These are phyloP conservation scores for Rhizopus stolonifer DNA, from an alignment of 371 early-diverging fungal species.

Conservation along the genomic window DNA sequence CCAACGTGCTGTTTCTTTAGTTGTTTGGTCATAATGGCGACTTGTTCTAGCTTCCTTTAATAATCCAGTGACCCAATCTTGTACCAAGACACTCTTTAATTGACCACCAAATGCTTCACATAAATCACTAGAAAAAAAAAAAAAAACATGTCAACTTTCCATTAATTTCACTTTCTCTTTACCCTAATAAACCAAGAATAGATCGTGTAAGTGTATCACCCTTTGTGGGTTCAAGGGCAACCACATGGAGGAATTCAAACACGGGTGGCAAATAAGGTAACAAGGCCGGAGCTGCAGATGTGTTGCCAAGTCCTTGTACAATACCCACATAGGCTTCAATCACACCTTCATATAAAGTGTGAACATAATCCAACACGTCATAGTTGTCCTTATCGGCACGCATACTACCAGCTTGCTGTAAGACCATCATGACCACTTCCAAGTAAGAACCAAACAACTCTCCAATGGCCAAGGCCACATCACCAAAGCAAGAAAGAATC, in stretches of 20 bases:
- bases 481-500: conserved; percentile 95
- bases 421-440: conserved; percentile 79
- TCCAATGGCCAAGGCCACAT: conserved; percentile 95
- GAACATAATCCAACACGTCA: conserved; percentile 83
- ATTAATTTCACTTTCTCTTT: conserved; percentile 2
- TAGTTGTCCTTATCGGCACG: conserved; percentile 65
- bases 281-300: conserved; percentile 55
- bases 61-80: conserved; percentile 63
- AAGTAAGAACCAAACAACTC: conserved; percentile 83
- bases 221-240: conserved; percentile 60
- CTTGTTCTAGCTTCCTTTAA: conserved; percentile 77
- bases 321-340: conserved; percentile 96
- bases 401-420: conserved; percentile 78
- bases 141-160: too few species aligned
- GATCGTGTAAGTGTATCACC: conserved; percentile 66
- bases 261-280: conserved; percentile 63
- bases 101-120: conserved; percentile 79
- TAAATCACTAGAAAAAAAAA: conserved; percentile 52
- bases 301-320: conserved; percentile 84
- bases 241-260: conserved; percentile 72
- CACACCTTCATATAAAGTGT: conserved; percentile 82
- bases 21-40: conserved; percentile 55
- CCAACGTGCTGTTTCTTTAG: conserved; percentile 86
- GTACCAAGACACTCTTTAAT: conserved; percentile 60
- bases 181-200: conserved; percentile 86